Conservation (phyloP, 225 moss, liverwort and hornwort species). For the Neckera pumila region DNA sequence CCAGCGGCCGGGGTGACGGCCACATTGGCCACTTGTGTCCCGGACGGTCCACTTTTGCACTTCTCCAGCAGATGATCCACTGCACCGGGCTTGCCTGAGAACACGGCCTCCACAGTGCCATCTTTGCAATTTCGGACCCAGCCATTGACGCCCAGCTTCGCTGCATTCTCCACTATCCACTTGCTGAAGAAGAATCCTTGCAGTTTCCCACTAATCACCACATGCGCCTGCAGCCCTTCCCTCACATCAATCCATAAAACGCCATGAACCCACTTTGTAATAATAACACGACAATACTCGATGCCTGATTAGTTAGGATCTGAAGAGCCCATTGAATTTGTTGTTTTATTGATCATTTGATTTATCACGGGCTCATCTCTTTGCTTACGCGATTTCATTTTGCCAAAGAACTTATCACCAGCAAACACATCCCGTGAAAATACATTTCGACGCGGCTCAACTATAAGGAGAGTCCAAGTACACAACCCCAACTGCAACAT, state of each 20-base stretch:
- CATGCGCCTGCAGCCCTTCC: slow-evolving; percentile 17
- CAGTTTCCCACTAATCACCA: slow-evolving; percentile 27
- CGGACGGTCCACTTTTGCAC: slow-evolving; percentile 19
- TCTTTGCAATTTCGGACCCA: slow-evolving; percentile 37
- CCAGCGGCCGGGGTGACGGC: slow-evolving; percentile 5
- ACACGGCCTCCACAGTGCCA: slow-evolving; percentile 29
- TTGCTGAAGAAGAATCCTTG: slow-evolving; percentile 20
- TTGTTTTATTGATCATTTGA: too few species aligned
- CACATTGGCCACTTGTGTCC: slow-evolving; percentile 11
- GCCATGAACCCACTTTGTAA: background rate
- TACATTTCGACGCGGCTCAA: background rate
- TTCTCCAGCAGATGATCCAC: slow-evolving; percentile 30
- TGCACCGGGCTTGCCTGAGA: slow-evolving; percentile 13
- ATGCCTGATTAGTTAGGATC: background rate
- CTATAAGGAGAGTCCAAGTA: background rate
- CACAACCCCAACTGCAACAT: background rate
- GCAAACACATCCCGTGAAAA: background rate
- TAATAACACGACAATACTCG: background rate
- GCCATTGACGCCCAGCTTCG: slow-evolving; percentile 18
- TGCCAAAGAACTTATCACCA: background rate
- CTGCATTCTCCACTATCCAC: slow-evolving; percentile 24
- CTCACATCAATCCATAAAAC: background rate
- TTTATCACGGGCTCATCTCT: background rate
- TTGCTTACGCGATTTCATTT: background rate
- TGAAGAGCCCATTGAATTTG: too few species aligned